Evolutionary conservation across 495 filamentous ascomycete species (phyloP), one percentile per base, ranked within the genome.

Genomic region (Penicillium turbatum): DNA sequence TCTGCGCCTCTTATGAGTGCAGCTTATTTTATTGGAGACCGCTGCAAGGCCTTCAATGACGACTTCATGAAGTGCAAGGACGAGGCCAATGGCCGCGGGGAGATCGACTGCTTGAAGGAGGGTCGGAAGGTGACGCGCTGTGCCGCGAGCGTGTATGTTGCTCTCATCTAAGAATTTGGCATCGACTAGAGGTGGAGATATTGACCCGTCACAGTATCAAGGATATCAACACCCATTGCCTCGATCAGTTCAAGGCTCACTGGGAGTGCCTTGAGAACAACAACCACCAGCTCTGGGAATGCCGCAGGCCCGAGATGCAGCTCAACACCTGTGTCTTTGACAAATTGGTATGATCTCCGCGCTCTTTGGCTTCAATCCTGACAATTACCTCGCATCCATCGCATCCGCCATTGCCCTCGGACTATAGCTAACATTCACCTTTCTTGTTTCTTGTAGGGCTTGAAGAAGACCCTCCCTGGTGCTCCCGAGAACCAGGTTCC

Each of bases 41-140:
- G 92, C 62, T 99, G 93, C 83, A 85, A 82, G 65, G 78, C 87
- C 42, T 99, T 90, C 78, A 98, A 97, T 73, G 93, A 99, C 76
- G 93, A 99, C 74, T 99, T 84, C 73, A 97, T 99, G 91, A 84
- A 93, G 74, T 99, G 93, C 84, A 99, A 97, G 85, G 87, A 81
- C 45, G 89, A 95, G 77, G 80, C 88, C 41, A 80, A 84, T 46
- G 95, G 93, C 48, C 82, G 77, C 72, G 95, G 92, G 55, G 95
- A 97, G 77, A 70, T 95, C 43, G 90, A 96, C 50, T 99, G 93
- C 72, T 72, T 99, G 79, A 89, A 87, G 80, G 93, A 99, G 73
- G 93, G 93, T 36, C 79, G 93, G 69, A 90, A 92, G 72, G 93
- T 97, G 38, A 99, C 93, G 55, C 78, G 95, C 69, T 99, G 93